Base-by-base conservation (phyloP, 75 land plant genomes). In the Pseudotsuga menziesii region DNA sequence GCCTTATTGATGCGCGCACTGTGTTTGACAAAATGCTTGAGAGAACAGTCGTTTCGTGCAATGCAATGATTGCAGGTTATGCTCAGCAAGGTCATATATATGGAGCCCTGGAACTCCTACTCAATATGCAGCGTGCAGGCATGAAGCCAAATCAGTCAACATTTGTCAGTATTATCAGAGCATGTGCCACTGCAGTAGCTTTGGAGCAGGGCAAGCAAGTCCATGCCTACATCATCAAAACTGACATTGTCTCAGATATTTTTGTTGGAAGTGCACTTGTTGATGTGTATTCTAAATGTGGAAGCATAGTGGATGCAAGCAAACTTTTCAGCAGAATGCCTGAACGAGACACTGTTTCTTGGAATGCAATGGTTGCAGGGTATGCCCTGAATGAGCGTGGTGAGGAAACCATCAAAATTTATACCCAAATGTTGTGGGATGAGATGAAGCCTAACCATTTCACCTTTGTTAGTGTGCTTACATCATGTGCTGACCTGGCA, bases 181-280 rank as follows among this genome's bases (percentile, higher is more conserved):
- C 78, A 8, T 81, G 82, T 58, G 70, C 78, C 58, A 39, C 69
- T 20, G 41, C 57, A 52, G 60, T 84, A 25, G 78, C 83, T n/a
- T 19, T 77, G 41, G 22, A 36, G 23, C 57, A 83, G 58, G 98
- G 93, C 6, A 81, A 90, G 73, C 87, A 85, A 76, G 76, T 94
- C 26, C 82, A 89, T 71, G 80, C 78, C 9, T 84, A 89, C 26
- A 85, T 84, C 2, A 66, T 80, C 25, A 87, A 89, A 73, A 66
- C 70, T 35, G 90, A 89, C 20, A 64, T 82, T 64, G 83, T 80
- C 7, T 84, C 81, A 11, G 85, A 80, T 76, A 72, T 89, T 75
- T 70, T 80, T 74, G 87, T 92, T 25, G 94, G 91, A 11, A 94
- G 88, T 76, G 84, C 98, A 11, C 66, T 92, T 3, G 84, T 92